Evolutionary conservation across 2,329 filamentous ascomycete species (phyloP).

Genomic region (Rhynchosporium secalis): DNA sequence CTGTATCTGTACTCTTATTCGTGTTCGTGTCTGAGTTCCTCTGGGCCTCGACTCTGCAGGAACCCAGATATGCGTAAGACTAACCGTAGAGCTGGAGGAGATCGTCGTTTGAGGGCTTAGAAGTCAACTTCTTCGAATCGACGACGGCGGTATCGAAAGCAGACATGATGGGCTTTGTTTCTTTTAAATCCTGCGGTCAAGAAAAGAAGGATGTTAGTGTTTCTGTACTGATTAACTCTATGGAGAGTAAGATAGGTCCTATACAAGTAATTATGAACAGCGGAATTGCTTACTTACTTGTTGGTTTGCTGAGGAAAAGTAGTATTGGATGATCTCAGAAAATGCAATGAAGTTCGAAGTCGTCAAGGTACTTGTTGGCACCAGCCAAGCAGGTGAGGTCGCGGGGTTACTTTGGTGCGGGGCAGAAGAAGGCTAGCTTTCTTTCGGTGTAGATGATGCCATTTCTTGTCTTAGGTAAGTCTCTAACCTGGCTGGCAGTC

Average conservation of each 20-base stretch:
- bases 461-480: background rate
- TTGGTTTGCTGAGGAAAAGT: background rate
- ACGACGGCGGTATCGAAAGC: slow-evolving; percentile 56
- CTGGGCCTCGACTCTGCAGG: too few relatives aligned
- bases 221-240: too few relatives aligned
- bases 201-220: background rate
- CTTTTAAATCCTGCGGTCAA: slow-evolving; percentile 11
- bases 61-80: background rate
- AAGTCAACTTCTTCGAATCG: slow-evolving; percentile 67
- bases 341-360: background rate
- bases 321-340: background rate
- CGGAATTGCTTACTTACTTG: background rate
- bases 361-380: background rate
- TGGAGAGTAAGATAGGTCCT: too few relatives aligned
- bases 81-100: slow-evolving; percentile 50
- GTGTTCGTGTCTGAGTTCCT: too few relatives aligned
- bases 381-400: background rate
- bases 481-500: background rate
- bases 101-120: slow-evolving; percentile 63
- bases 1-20: too few relatives aligned
- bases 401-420: background rate
- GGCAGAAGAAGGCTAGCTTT: slow-evolving; percentile 3
- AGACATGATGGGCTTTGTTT: slow-evolving; percentile 30
- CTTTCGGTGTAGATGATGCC: background rate
- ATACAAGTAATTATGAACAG: too few relatives aligned